Evolutionary conservation across 106 monocot species (phyloP).

Genomic region (Allium fistulosum): DNA sequence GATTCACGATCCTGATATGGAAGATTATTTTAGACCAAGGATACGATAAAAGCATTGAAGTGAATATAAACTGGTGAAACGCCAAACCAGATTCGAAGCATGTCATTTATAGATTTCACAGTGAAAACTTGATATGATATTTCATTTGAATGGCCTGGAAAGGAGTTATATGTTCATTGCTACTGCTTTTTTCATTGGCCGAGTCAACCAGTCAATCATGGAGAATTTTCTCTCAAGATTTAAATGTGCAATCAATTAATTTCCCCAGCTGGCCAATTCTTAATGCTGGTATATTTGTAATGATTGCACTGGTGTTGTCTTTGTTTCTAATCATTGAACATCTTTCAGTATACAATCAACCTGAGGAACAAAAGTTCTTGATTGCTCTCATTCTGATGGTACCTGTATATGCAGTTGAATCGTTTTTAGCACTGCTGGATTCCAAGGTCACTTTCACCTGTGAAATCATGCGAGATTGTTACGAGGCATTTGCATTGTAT

Average conservation of each 20-base stretch:
- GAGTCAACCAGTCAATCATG: slow-evolving; percentile 36
- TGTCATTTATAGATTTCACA: slow-evolving; percentile 3
- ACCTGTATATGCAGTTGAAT: slow-evolving; percentile 92
- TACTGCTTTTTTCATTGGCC: slow-evolving; percentile 35
- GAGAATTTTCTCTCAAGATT: slow-evolving; percentile 32
- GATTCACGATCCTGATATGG: too few species aligned
- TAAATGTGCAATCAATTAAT: slow-evolving; percentile 16
- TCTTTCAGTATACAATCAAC: slow-evolving; percentile 77
- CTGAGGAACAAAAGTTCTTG: slow-evolving; percentile 99
- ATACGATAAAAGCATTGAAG: too few species aligned
- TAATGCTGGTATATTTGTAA: slow-evolving; percentile 76
- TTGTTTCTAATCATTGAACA: slow-evolving; percentile 79
- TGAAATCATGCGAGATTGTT: slow-evolving; percentile 98
- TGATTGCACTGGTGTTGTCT: slow-evolving; percentile 59
- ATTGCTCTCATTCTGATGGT: slow-evolving; percentile 98
- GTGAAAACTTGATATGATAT: not conserved
- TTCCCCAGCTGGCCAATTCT: slow-evolving; percentile 78
- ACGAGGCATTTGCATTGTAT: slow-evolving; percentile 97
- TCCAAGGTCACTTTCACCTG: slow-evolving; percentile 68
- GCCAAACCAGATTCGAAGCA: not conserved
- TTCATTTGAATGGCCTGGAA: slow-evolving; percentile 39
- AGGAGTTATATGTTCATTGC: slow-evolving; percentile 19
- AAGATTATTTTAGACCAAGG: too few species aligned
- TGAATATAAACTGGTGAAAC: too few species aligned
- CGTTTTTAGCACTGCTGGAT: slow-evolving; percentile 74